Evolutionary conservation across 2,329 filamentous ascomycete species (phyloP), one percentile per base, ranked within the genome.

Genomic region (Dactylonectria macrodidyma): DNA sequence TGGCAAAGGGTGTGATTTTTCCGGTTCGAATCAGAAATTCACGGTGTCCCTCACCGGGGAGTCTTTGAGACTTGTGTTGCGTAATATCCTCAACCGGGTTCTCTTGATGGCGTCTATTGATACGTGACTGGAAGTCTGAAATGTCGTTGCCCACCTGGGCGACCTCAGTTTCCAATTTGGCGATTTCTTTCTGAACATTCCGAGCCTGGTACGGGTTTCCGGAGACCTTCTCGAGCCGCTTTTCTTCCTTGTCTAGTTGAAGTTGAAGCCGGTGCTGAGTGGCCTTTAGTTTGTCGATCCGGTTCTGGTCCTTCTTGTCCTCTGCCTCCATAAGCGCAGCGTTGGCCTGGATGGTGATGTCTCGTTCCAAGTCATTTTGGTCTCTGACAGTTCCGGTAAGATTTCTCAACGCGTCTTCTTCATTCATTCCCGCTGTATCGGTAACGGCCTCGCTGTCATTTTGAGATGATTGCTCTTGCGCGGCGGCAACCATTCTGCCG

Each of bases 1-100:
- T 93, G 8, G 95, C 93, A 77, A 99, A 99, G 0, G 96, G 96
- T 0, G 96, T 99, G 73, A 99, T 98, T 82, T 98, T 98, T 68
- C 96, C 96, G 0, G 95, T 99, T 33, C 96, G 91, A 56, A 99
- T 96, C 54, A 99, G 88, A 78, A 93, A 99, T 54, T 97, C 95
- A 58, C 95, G 90, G 68, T 94, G 91, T 26, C 89, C 94, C 83
- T 98, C 96, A 67, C 93, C 93, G 1, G 93, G 90, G 64, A 95
- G 82, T 61, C 89, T 90, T 66, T 87, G 86, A 59, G 87, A 90
- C 33, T 87, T 87, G 14, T 78, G 76, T 36, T 84, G 81, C 22
- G 81, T 81, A 1, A 81, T 74, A 10, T 85, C 83, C 2, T 83
- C 81, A 3, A 81, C 80, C 38, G 84, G 84, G 16, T 77, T 79